A percentile compares a stretch with the other conserved stretches of the same genome.
phyloP scores from a whole-genome alignment of 805 yeast genomes.

The Cyberlindnera sargentensis region DNA sequence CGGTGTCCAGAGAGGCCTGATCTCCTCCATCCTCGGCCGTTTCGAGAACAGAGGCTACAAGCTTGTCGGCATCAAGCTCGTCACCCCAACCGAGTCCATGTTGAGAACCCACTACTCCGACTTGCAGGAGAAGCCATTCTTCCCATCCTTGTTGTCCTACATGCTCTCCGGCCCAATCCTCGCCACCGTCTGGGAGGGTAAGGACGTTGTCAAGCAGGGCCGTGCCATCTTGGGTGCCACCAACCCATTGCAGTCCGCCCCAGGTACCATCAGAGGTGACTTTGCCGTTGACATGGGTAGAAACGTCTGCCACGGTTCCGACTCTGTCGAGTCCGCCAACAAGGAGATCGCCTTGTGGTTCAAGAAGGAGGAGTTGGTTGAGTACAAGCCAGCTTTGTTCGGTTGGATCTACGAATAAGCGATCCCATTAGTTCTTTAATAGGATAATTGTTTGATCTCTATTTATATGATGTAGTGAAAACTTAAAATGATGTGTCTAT shows the following conservation, averaged over 20 bases:
- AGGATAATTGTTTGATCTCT: background rate
- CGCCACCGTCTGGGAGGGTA: constrained; percentile 99
- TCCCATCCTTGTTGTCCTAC: constrained; percentile 93
- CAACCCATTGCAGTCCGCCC: constrained; percentile 94
- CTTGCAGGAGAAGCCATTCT: constrained; percentile 93
- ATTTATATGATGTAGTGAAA: background rate
- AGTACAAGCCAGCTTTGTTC: constrained; percentile 79
- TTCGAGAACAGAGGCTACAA: constrained; percentile 97
- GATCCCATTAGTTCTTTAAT: background rate
- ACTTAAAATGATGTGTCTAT: background rate
- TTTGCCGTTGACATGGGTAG: constrained; percentile 98
- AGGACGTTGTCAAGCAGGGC: constrained; percentile 98
- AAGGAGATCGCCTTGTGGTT: constrained; percentile 97
- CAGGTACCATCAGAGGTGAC: constrained; percentile 99
- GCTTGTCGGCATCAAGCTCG: constrained; percentile 91
- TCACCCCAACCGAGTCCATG: constrained; percentile 77
- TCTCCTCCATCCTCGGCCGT: constrained; percentile 83
- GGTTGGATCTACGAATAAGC: constrained; percentile 91
- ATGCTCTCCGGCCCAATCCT: constrained; percentile 98
- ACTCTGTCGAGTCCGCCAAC: constrained; percentile 95
- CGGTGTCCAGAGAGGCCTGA: constrained; percentile 99
- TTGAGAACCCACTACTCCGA: constrained; percentile 94
- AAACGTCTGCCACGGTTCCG: constrained; percentile 99
- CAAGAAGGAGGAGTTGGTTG: constrained; percentile 92
- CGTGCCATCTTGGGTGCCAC: constrained; percentile 98